These are phyloP conservation scores for Mycena albidolilacea DNA, from an alignment of 768 basidiomycete species.

Conservation along the genomic window DNA sequence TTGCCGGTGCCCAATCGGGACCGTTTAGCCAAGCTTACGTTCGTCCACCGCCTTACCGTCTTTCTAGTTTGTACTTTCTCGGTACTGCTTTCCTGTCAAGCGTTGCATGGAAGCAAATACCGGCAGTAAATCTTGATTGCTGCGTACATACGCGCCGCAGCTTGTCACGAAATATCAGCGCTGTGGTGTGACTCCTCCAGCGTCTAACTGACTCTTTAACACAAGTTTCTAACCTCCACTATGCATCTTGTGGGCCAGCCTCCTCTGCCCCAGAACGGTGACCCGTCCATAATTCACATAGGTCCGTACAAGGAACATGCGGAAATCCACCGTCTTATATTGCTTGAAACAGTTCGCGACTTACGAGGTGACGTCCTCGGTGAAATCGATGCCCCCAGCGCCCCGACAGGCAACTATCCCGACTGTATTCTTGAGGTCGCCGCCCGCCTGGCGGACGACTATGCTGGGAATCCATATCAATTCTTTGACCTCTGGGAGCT, in stretches of 20 bases:
- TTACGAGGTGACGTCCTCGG: slow-evolving; percentile 32
- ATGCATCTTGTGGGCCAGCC: slow-evolving; percentile 19
- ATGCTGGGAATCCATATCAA: slow-evolving; percentile 12
- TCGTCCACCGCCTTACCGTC: too few relatives aligned
- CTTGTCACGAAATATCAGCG: slow-evolving; percentile 12
- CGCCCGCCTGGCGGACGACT: slow-evolving; percentile 33
- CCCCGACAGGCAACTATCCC: slow-evolving; percentile 33
- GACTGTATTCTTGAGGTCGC: slow-evolving; percentile 36
- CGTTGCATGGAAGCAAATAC: background rate
- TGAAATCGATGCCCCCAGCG: slow-evolving; percentile 27
- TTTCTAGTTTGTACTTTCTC: too few relatives aligned
- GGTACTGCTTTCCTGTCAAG: background rate
- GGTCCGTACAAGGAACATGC: background rate
- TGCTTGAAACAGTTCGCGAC: slow-evolving; percentile 30
- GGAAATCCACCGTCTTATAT: background rate
- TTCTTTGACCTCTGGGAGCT: slow-evolving; percentile 41
- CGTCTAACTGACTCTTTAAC: too few relatives aligned
- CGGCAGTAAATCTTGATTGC: background rate
- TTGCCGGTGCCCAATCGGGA: too few relatives aligned
- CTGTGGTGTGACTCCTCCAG: slow-evolving; percentile 22
- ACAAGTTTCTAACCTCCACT: background rate
- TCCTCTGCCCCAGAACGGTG: background rate
- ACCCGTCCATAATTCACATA: slow-evolving; percentile 25
- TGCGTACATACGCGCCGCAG: slow-evolving; percentile 3
- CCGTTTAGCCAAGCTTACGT: too few relatives aligned